Evolutionary conservation across 192 early-diverging fungal genomes (phyloP), one percentile per base, ranked within the genome.

Genomic region (Umbelopsis isabellina): DNA sequence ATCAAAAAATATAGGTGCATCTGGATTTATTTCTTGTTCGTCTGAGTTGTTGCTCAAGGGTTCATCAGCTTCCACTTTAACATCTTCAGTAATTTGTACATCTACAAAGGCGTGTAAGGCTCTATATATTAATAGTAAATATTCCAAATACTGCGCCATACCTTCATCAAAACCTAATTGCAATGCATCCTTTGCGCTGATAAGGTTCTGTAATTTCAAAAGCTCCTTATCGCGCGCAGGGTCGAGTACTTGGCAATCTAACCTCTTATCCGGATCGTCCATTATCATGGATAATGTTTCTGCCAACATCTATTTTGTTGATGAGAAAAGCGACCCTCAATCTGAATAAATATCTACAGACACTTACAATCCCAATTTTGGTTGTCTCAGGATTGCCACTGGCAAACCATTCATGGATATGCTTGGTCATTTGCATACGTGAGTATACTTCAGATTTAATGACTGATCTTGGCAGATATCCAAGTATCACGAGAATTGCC

Each of bases 321-420:
- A 41, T 41, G 37, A 41, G 37, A 2, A 41, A 30, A 41, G 0
- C 5, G 1, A 41, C 7, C 37, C 10, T 6, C 1, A 21, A 51
- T 51, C 3, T 33, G 13, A 16, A 16, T 25, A 61, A 18, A 9
- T 52, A 10, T 52, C 51, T 4, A 52, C 37, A 41, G 37, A 4
- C 10, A 25, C 55, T 61, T 61, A 61, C 55, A 35, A 61, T 61
- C 2, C 55, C 55, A 16, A 61, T 61, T 30, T 61, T 61, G 7
- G 55, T 61, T 11, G 55, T 61, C 27, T 61, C 55, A 4, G 55
- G 55, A 15, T 61, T 30, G 18, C 55, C 55, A 61, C 55, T 35
- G 27, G 33, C 55, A 61, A 61, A 61, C 55, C 55, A 61, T 61
- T 61, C 55, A 35, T 61, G 55, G 2, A 61, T 61, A 35, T 61